Conservation (phyloP, 2,329 filamentous ascomycete species). For the Aspergillus aculeatinus region DNA sequence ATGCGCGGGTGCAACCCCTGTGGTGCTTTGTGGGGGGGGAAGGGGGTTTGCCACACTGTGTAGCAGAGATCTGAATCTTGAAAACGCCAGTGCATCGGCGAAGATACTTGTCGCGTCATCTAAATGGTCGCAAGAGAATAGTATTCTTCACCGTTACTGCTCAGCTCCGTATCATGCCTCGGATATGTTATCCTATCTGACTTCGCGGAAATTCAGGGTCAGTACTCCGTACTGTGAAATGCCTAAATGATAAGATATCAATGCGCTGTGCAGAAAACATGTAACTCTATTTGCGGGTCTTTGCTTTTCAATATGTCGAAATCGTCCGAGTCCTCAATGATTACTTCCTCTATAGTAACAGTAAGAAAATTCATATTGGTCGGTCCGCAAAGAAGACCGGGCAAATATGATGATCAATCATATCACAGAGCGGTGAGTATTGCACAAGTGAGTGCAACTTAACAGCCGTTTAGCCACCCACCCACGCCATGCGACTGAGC, state of each 20-base stretch:
- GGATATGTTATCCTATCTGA: not conserved
- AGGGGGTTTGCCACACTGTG: conserved; percentile 9
- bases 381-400: not conserved
- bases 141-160: not conserved
- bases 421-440: conserved; percentile 9
- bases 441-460: not conserved
- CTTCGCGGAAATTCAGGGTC: not conserved
- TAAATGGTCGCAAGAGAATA: not conserved
- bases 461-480: not conserved
- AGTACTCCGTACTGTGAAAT: no score
- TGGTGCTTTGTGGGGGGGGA: not conserved
- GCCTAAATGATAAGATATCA: no score
- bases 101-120: not conserved
- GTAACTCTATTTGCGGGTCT: not conserved
- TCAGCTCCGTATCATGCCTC: not conserved
- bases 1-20: not conserved
- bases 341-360: not conserved
- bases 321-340: not conserved
- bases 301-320: not conserved
- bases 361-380: no score
- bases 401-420: not conserved
- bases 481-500: not conserved
- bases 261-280: not conserved
- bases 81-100: not conserved
- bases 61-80: conserved; percentile 13